Evolutionary conservation across 768 basidiomycete species (phyloP).

Genomic region (Suillus tomentosus): DNA sequence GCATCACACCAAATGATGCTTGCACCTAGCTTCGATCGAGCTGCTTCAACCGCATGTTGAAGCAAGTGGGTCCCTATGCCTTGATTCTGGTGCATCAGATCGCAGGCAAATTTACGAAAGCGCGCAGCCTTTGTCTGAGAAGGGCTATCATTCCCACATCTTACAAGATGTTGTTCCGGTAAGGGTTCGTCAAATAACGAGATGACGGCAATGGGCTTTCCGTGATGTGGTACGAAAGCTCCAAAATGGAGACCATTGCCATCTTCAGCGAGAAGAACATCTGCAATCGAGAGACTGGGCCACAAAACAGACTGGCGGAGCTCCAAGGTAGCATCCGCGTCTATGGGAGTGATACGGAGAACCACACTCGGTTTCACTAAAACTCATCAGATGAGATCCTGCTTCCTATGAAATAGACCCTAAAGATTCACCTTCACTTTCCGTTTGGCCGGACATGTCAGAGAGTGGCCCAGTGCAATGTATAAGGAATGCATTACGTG

Average conservation of each 20-base stretch:
- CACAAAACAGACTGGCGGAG: slow-evolving; percentile 62
- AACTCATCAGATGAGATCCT: not conserved
- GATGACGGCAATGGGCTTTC: slow-evolving; percentile 51
- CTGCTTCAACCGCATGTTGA: slow-evolving; percentile 39
- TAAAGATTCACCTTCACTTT: slow-evolving; percentile 1
- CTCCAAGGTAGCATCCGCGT: slow-evolving; percentile 44
- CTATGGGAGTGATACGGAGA: slow-evolving; percentile 35
- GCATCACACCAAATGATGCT: slow-evolving; percentile 61
- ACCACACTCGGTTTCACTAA: not conserved
- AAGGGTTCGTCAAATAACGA: slow-evolving; percentile 54
- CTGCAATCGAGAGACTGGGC: slow-evolving; percentile 50
- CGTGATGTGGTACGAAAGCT: slow-evolving; percentile 45
- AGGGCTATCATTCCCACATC: slow-evolving; percentile 9
- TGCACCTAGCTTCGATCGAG: slow-evolving; percentile 43
- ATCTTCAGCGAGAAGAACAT: slow-evolving; percentile 57
- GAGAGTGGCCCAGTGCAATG: not conserved
- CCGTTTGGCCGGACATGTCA: not conserved
- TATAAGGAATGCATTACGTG: not conserved
- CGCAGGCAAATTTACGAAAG: slow-evolving; percentile 66
- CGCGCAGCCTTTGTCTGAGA: slow-evolving; percentile 33
- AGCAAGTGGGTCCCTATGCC: slow-evolving; percentile 57
- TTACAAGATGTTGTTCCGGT: slow-evolving; percentile 18
- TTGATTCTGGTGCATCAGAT: slow-evolving; percentile 48
- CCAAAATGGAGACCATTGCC: slow-evolving; percentile 53
- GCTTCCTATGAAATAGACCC: not conserved